Conservation (phyloP, 116 monocot species). For the Papilionanthe hybrid region DNA sequence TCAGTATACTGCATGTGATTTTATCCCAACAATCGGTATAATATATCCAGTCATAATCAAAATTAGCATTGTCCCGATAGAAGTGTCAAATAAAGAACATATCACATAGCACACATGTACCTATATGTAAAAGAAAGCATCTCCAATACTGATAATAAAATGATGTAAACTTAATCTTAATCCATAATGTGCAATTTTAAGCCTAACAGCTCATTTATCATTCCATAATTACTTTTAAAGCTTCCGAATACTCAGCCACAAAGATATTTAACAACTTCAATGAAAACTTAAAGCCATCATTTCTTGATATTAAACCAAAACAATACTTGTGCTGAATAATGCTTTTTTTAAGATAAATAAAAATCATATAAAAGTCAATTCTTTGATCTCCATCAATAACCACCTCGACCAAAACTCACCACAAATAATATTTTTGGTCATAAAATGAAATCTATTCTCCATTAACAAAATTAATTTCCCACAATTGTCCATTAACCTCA, state of each 20-base stretch:
- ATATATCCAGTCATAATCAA: no score
- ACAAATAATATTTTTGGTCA: neutral
- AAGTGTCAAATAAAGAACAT: neutral
- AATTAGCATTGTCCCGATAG: neutral
- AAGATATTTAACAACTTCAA: neutral
- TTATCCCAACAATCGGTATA: no score
- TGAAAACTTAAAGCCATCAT: neutral
- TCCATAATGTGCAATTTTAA: neutral
- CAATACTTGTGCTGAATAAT: neutral
- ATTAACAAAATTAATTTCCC: neutral
- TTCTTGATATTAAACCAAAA: neutral
- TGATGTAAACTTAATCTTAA: neutral
- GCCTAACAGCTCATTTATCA: neutral
- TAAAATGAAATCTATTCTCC: neutral
- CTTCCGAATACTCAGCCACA: neutral
- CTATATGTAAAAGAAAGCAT: neutral
- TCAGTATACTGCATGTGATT: no score
- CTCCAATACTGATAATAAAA: neutral
- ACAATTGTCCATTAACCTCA: neutral
- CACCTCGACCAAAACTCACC: neutral
- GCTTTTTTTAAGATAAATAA: neutral
- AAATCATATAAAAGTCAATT: neutral
- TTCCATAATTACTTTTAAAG: neutral
- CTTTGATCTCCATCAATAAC: neutral
- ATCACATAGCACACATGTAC: neutral